phyloP scores from a whole-genome alignment of 2,329 filamentous ascomycete species.

The Botrytis cinerea region DNA sequence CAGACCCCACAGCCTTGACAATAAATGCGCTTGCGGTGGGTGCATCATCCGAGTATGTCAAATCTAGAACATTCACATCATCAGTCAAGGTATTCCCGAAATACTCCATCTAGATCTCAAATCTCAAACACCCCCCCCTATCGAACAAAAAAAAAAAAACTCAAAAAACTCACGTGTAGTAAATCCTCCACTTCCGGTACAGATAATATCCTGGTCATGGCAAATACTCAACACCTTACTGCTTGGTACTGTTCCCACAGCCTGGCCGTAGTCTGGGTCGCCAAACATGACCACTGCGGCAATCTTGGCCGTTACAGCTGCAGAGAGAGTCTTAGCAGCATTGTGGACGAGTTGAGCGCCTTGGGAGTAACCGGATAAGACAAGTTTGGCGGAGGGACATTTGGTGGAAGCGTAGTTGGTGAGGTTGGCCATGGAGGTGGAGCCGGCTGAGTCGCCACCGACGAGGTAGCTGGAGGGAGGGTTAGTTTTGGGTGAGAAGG shows the following conservation, averaged over 20 bases:
- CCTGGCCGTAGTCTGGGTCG: constrained; percentile 42
- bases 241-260: constrained; percentile 1
- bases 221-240: constrained; percentile 27
- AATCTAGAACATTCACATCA: constrained; percentile 45
- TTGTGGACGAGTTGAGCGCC: constrained; percentile 49
- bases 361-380: constrained; percentile 47
- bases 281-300: constrained; percentile 48
- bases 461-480: not conserved
- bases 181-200: not conserved
- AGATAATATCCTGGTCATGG: constrained; percentile 15
- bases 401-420: constrained; percentile 40
- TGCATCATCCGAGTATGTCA: constrained; percentile 45
- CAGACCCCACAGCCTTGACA: constrained; percentile 15
- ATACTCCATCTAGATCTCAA: not conserved
- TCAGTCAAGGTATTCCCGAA: constrained; percentile 42
- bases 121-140: not conserved
- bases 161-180: constrained; percentile 15
- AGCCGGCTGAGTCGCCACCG: constrained; percentile 12
- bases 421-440: constrained; percentile 34
- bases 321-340: constrained; percentile 41
- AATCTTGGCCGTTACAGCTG: constrained; percentile 40
- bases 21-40: constrained; percentile 44
- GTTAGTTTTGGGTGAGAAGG: not conserved
- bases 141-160: not conserved
- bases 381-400: constrained; percentile 45